These are phyloP conservation scores for Fusarium proliferatum DNA, from an alignment of 2,329 filamentous ascomycete genomes.

Conservation along the genomic window DNA sequence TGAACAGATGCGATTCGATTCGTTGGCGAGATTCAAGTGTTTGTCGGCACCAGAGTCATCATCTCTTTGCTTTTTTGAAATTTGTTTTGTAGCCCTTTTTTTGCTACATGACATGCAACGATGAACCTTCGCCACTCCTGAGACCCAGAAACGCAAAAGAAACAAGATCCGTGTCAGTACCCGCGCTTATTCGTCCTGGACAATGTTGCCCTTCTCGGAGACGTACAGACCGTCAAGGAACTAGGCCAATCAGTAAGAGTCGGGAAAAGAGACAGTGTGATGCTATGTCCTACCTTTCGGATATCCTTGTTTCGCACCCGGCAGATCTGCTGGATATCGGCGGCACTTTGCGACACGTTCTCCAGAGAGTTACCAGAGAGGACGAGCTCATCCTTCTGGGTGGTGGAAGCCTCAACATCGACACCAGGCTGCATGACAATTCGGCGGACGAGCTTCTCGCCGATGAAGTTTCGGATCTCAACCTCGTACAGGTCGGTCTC, in stretches of 20 bases:
- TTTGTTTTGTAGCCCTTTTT: slow-evolving; percentile 57
- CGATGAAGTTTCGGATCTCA: slow-evolving; percentile 99
- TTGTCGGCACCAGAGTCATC: slow-evolving; percentile 46
- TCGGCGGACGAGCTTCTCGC: slow-evolving; percentile 98
- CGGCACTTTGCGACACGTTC: slow-evolving; percentile 96
- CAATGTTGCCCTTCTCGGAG: slow-evolving; percentile 97
- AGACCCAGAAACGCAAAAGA: slow-evolving; percentile 71
- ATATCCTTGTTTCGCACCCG: slow-evolving; percentile 99
- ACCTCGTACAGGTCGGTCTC: slow-evolving; percentile 91
- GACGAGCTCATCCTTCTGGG: slow-evolving; percentile 97
- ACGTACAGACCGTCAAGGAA: slow-evolving; percentile 99
- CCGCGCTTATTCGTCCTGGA: slow-evolving; percentile 74
- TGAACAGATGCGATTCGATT: background rate
- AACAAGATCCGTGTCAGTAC: slow-evolving; percentile 55
- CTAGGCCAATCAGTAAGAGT: slow-evolving; percentile 58
- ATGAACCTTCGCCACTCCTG: slow-evolving; percentile 72
- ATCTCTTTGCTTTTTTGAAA: slow-evolving; percentile 54
- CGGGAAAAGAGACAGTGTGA: background rate
- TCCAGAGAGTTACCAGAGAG: slow-evolving; percentile 95
- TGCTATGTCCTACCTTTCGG: slow-evolving; percentile 78
- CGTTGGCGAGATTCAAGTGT: slow-evolving; percentile 27
- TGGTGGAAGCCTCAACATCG: slow-evolving; percentile 87
- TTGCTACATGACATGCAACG: slow-evolving; percentile 70
- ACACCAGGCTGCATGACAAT: slow-evolving; percentile 92
- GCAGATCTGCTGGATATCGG: slow-evolving; percentile 99